A percentile compares a stretch with the other conserved stretches of the same genome.
phyloP scores from a whole-genome alignment of 192 early-diverging fungal genomes.

The Coemansia sp. region DNA sequence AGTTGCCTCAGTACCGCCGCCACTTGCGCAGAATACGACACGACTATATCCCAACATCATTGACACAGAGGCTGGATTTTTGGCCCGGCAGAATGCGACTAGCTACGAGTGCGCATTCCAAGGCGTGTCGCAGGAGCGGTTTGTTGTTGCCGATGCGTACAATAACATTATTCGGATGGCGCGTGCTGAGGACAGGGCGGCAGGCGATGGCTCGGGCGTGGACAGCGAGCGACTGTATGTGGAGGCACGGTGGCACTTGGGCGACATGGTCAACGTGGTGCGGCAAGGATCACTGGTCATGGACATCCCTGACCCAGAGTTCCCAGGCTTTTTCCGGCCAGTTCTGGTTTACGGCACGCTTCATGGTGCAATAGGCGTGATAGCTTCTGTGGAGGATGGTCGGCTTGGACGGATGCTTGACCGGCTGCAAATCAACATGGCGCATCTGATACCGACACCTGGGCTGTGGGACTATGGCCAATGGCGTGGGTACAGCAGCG shows the following conservation, averaged over 20 bases:
- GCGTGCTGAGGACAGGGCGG: neutral
- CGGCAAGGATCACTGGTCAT: constrained; percentile 77
- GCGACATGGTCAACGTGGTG: constrained; percentile 80
- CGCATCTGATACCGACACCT: constrained; percentile 54
- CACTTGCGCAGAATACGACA: constrained; percentile 13
- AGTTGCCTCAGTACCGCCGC: constrained; percentile 29
- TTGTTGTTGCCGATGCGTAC: constrained; percentile 37
- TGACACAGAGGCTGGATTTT: constrained; percentile 15
- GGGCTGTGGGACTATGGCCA: constrained; percentile 59
- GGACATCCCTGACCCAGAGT: constrained; percentile 63
- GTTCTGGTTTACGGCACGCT: constrained; percentile 74
- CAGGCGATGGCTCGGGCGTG: neutral
- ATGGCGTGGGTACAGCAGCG: constrained; percentile 68
- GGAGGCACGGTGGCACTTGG: constrained; percentile 73
- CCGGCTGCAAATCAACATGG: constrained; percentile 68
- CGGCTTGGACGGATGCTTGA: constrained; percentile 58
- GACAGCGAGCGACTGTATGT: constrained; percentile 51
- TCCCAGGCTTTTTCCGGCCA: constrained; percentile 50
- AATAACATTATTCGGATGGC: constrained; percentile 23
- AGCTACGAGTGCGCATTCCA: constrained; percentile 16
- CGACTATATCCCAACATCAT: constrained; percentile 11
- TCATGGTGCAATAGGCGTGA: constrained; percentile 76
- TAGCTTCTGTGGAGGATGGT: constrained; percentile 66
- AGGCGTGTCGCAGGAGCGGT: constrained; percentile 7
- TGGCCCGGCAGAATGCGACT: neutral